Base-by-base conservation (phyloP, 371 early-diverging fungal species). In the Lichtheimia hyalospora region DNA sequence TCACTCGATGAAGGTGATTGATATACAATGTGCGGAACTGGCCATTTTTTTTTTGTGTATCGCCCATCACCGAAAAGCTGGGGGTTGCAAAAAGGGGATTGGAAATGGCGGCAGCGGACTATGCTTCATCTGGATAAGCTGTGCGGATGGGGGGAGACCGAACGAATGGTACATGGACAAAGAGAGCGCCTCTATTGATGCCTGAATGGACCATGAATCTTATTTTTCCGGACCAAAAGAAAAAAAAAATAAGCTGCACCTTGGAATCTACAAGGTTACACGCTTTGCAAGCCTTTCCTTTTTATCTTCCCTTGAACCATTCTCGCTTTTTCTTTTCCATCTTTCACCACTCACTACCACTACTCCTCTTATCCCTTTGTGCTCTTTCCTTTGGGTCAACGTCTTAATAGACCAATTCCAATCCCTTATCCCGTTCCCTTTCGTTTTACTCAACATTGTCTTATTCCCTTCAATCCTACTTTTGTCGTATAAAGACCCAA, bases 151-250 rank as follows among this genome's bases (percentile, higher is more conserved):
- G 34, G 34, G 34, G 34, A 34, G 34, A 34, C 34, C 10, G 27
- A 27, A 27, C 27, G 27, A 27, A 27, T 34, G 34, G 34, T 34
- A 34, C 34, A 34, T 34, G 34, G 34, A 34, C 34, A 34, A 34
- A 18, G 46, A 14, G 46, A 46, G 46, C 46, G 46, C 46, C n/a
- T 34, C 34, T 34, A 34, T 34, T 34, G 34, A 34, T 34, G 34
- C 34, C 34, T 34, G 34, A 34, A 64, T 78, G 82, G n/a, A 82
- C 77, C 53, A 67, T 67, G 8, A 73, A 79, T 44, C 25, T 82
- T 13, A 71, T 77, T 6, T 46, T 79, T 7, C 20, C 25, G 53
- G 53, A 20, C 60, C 60, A 42, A 51, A 25, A 41, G 20, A 46
- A 23, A 16, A 25, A 25, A 25, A 34, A 34, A 34, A 34, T 34